A percentile compares a stretch with the other conserved stretches of the same genome.
These are phyloP conservation scores for Cladosporium halotolerans DNA, from an alignment of 2,329 filamentous ascomycete species.

Conservation along the genomic window DNA sequence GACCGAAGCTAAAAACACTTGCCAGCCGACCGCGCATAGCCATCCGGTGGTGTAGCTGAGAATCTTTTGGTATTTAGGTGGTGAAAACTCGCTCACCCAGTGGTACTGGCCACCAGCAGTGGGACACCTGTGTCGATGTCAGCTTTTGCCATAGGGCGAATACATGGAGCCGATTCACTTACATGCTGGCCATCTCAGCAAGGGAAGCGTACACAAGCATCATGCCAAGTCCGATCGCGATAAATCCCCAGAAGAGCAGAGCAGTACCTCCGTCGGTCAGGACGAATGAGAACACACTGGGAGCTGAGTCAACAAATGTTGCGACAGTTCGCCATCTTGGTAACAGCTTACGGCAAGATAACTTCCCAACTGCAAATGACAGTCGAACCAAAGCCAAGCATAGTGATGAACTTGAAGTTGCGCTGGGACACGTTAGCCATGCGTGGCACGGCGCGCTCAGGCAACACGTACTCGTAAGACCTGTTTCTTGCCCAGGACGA, in stretches of 20 bases:
- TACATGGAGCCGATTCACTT: constrained; percentile 1
- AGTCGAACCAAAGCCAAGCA: constrained; percentile 25
- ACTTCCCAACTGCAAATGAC: constrained; percentile 28
- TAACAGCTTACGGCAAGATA: constrained; percentile 14
- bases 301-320: neutral
- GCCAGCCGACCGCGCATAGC: constrained; percentile 32
- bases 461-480: constrained; percentile 3
- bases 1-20: constrained; percentile 37
- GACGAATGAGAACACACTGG: constrained; percentile 9
- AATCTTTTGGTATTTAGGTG: constrained; percentile 19
- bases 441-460: no score
- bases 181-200: constrained; percentile 18
- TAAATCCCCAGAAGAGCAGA: constrained; percentile 20
- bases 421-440: constrained; percentile 13
- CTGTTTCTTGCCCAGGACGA: constrained; percentile 8
- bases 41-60: constrained; percentile 24
- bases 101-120: constrained; percentile 21
- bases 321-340: neutral
- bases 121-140: constrained; percentile 1
- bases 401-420: constrained; percentile 27
- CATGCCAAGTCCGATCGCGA: constrained; percentile 14
- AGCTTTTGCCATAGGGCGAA: neutral
- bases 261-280: constrained; percentile 20
- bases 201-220: constrained; percentile 17
- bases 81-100: constrained; percentile 25